Conservation (phyloP, 164 flowering plant species). For the Magnolia sinica region DNA sequence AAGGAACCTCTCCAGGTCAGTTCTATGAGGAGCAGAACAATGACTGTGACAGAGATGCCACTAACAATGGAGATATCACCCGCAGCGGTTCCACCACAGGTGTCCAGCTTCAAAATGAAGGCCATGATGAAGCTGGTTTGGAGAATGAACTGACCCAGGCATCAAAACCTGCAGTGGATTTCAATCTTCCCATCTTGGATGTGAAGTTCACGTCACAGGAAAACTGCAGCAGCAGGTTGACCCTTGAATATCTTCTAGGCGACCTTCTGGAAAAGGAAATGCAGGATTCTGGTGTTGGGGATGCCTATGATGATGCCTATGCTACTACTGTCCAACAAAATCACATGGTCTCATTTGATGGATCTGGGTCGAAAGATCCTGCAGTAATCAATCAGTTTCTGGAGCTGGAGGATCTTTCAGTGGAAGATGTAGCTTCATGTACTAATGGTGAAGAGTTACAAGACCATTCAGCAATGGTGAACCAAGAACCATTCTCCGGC, state of each 20-base stretch:
- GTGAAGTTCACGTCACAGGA: slow-evolving; percentile 46
- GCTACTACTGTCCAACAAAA: not conserved
- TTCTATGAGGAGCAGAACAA: slow-evolving; percentile 2
- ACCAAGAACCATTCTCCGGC: slow-evolving; percentile 23
- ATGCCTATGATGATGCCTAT: not conserved
- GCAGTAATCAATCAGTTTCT: slow-evolving; percentile 16
- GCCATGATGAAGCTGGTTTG: slow-evolving; percentile 5
- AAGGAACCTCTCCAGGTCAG: not conserved
- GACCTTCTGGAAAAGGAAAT: slow-evolving; percentile 16
- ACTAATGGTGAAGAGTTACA: not conserved
- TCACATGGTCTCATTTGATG: slow-evolving; percentile 1
- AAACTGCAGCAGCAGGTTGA: slow-evolving; percentile 1
- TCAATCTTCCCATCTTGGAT: slow-evolving; percentile 51
- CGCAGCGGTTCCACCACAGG: slow-evolving; percentile 2
- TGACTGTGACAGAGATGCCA: slow-evolving; percentile 5
- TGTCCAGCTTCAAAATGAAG: not conserved
- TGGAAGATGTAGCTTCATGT: too few relatives aligned
- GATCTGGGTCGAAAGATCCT: slow-evolving; percentile 15
- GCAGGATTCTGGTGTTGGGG: slow-evolving; percentile 13
- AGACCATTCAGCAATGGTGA: slow-evolving; percentile 9
- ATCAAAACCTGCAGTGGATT: slow-evolving; percentile 34
- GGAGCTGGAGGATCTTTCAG: slow-evolving; percentile 24
- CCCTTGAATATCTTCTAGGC: slow-evolving; percentile 52
- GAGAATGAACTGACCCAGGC: slow-evolving; percentile 23
- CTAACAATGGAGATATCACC: slow-evolving; percentile 2